Base-by-base conservation (phyloP, 257 asterid genomes). In the Capsicum chinense region DNA sequence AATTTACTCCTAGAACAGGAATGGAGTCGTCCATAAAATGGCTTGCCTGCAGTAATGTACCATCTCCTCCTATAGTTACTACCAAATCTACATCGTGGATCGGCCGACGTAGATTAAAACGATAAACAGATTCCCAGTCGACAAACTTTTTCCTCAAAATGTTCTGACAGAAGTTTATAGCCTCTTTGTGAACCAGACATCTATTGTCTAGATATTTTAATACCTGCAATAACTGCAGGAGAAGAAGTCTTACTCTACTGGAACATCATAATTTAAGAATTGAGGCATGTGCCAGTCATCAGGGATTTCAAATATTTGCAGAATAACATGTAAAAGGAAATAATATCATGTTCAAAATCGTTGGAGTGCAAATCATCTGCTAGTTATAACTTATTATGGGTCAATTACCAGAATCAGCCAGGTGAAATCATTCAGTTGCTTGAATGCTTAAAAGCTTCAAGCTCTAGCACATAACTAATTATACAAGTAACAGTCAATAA, bases 11-110 rank as follows among this genome's bases (percentile, higher is more conserved):
- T 12, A 96, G 92, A 90, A 93, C 90, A 56, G 98, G 98, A 89
- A 94, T 84, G 6, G 93, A 87, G 85, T 90, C 91, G 84, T 94
- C 98, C 87, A 96, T 63, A 44, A 94, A 92, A 90, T 96, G 98
- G 91, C 98, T 94, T 79, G 98, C 98, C 86, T 86, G 97, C 83
- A 96, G 76, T 59, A 96, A 86, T 9, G 99, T 96, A 19, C 98
- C 99, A 90, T 96, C 99, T 82, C 99, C 99, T 79, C 99, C 99
- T 84, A 94, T 83, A 0, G 97, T 89, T 78, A 96, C 87, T 78
- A 96, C 95, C 84, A 96, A 91, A 91, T 96, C 97, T 21, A 94
- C 98, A 86, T 88, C 91, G 85, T 83, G 91, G 82, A 96, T 90
- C 58, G 93, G 92, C 83, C 83, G 85, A 58, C 91, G 86, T 39